Evolutionary conservation across 768 basidiomycete species (phyloP).

Genomic region (Pleurotus tuoliensis): DNA sequence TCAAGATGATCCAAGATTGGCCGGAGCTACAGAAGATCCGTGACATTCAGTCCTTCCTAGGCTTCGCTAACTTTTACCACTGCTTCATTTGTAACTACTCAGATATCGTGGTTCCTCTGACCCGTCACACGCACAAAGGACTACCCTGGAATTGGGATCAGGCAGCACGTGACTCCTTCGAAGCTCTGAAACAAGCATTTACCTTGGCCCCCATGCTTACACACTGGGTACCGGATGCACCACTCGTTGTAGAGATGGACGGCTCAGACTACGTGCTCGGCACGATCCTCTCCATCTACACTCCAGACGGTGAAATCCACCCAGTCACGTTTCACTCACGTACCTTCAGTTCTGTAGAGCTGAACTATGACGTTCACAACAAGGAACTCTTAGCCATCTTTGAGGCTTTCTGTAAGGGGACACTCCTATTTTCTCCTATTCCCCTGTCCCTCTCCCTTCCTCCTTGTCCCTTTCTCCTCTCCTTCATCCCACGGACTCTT

Average conservation of each 20-base stretch:
- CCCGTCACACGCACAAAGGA: conserved; percentile 16
- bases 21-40: too few species aligned
- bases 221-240: conserved; percentile 9
- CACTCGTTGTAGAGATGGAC: conserved; percentile 19
- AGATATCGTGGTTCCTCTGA: conserved; percentile 17
- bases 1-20: too few species aligned
- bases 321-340: conserved; percentile 37
- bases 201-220: conserved; percentile 21
- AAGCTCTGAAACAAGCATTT: conserved; percentile 19
- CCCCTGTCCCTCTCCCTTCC: too few species aligned
- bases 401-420: too few species aligned
- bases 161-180: conserved; percentile 18
- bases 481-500: too few species aligned
- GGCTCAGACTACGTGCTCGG: conserved; percentile 19
- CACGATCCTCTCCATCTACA: conserved; percentile 21
- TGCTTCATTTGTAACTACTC: conserved; percentile 29
- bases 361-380: conserved; percentile 44
- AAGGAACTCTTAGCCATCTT: conserved; percentile 48
- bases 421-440: too few species aligned
- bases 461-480: too few species aligned
- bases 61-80: conserved; percentile 27
- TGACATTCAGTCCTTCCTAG: too few species aligned
- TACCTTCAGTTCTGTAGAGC: conserved; percentile 26
- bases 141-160: conserved; percentile 16
- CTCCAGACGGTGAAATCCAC: conserved; percentile 20